phyloP scores from a whole-genome alignment of 2,329 filamentous ascomycete species.

The Colletotrichum incanum region DNA sequence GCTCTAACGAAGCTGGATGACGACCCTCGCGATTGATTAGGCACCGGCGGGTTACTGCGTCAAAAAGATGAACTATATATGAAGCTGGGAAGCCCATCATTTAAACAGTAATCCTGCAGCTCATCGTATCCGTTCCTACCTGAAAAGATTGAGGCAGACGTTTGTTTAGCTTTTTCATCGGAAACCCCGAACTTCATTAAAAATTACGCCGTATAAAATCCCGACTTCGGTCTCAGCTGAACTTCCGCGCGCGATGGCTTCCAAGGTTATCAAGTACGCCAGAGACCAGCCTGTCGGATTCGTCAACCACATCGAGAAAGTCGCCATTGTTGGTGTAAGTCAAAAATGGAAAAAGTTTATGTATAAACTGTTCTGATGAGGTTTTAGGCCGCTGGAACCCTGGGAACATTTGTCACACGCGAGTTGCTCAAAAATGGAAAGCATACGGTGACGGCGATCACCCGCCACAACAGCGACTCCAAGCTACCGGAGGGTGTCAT shows the following conservation, averaged over 20 bases:
- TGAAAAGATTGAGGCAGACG: neutral
- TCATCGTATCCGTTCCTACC: no score
- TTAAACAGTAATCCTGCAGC: neutral
- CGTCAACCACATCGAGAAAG: constrained; percentile 59
- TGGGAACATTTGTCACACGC: constrained; percentile 58
- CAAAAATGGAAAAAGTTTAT: neutral
- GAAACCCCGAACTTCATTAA: neutral
- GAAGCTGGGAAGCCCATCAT: neutral
- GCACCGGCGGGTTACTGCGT: no score
- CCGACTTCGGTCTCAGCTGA: neutral
- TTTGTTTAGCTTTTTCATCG: neutral
- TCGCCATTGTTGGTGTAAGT: constrained; percentile 65
- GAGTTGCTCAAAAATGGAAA: constrained; percentile 65
- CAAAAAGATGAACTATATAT: neutral
- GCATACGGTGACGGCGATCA: constrained; percentile 68
- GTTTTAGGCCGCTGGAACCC: constrained; percentile 57
- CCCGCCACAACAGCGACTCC: constrained; percentile 60
- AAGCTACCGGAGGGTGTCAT: constrained; percentile 62
- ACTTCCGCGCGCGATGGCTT: constrained; percentile 12
- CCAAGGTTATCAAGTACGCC: constrained; percentile 46
- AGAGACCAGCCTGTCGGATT: constrained; percentile 56
- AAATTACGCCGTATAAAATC: neutral
- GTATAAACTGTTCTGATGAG: neutral
- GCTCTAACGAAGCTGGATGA: neutral
- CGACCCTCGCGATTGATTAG: neutral